These are phyloP conservation scores for Mucor sp. DNA, from an alignment of 371 early-diverging fungal species.

Conservation along the genomic window DNA sequence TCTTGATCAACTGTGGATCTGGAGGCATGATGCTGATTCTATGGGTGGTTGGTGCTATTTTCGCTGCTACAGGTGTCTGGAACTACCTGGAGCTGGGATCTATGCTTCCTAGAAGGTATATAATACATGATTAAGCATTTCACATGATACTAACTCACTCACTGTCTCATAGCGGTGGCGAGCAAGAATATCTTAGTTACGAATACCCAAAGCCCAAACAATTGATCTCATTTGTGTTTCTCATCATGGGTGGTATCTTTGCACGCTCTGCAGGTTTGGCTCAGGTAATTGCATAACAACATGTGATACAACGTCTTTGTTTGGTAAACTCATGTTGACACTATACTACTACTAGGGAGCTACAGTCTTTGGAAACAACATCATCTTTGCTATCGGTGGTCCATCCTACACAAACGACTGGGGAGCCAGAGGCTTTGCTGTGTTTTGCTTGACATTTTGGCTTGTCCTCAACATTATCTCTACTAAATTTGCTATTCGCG, in stretches of 20 bases:
- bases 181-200: constrained; percentile 34
- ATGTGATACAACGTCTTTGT: background rate
- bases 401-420: constrained; percentile 23
- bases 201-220: constrained; percentile 25
- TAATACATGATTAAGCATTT: background rate
- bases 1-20: constrained; percentile 30
- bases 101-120: constrained; percentile 21
- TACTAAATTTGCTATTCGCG: constrained; percentile 21
- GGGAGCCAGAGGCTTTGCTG: constrained; percentile 31
- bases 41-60: constrained; percentile 33
- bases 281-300: constrained; percentile 14
- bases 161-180: constrained; percentile 21
- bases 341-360: constrained; percentile 24
- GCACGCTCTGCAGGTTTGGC: constrained; percentile 23
- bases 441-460: constrained; percentile 33
- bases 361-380: constrained; percentile 30
- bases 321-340: background rate
- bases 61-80: constrained; percentile 30
- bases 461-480: constrained; percentile 26
- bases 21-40: constrained; percentile 41
- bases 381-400: constrained; percentile 29
- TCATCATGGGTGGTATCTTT: constrained; percentile 26
- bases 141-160: background rate
- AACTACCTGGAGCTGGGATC: constrained; percentile 36
- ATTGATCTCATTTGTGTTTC: constrained; percentile 24